Conservation (phyloP, 2,329 filamentous ascomycete genomes). For the Drechslerella coelobrocha region DNA sequence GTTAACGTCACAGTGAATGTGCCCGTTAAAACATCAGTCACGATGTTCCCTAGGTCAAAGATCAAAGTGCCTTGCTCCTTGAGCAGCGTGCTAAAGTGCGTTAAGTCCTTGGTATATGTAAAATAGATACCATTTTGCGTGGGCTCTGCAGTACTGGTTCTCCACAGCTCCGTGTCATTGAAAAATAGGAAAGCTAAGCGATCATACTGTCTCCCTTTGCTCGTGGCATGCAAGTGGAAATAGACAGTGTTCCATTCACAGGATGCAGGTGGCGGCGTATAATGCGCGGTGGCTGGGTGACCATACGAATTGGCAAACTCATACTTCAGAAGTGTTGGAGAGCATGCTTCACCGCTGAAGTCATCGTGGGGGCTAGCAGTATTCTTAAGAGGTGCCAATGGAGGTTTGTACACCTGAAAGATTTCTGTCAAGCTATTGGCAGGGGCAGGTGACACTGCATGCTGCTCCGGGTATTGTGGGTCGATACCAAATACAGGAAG, state of each 20-base stretch:
- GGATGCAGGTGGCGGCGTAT: constrained; percentile 67
- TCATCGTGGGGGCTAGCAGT: constrained; percentile 31
- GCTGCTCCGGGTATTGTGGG: constrained; percentile 16
- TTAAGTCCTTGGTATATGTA: constrained; percentile 77
- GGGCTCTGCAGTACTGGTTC: constrained; percentile 82
- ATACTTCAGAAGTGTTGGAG: constrained; percentile 22
- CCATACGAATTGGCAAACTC: constrained; percentile 17
- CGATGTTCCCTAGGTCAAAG: constrained; percentile 78
- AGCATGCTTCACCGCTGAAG: constrained; percentile 42
- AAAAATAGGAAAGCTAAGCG: constrained; percentile 77
- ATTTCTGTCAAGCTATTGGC: constrained; percentile 23
- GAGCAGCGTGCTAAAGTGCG: constrained; percentile 73
- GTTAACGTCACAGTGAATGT: constrained; percentile 70
- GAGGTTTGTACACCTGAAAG: constrained; percentile 40
- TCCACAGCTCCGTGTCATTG: constrained; percentile 78
- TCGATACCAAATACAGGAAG: constrained; percentile 18
- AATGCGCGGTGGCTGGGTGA: constrained; percentile 34
- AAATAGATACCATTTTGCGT: constrained; percentile 70
- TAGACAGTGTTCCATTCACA: constrained; percentile 76
- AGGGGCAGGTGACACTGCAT: constrained; percentile 21
- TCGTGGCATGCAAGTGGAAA: constrained; percentile 77
- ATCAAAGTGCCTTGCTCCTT: constrained; percentile 74
- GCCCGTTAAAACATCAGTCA: constrained; percentile 75
- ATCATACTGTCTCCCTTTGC: constrained; percentile 76
- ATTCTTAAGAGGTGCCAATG: constrained; percentile 20